Base-by-base conservation (phyloP, 2,329 filamentous ascomycete genomes). In the Aspergillus fumigatiaffinis region DNA sequence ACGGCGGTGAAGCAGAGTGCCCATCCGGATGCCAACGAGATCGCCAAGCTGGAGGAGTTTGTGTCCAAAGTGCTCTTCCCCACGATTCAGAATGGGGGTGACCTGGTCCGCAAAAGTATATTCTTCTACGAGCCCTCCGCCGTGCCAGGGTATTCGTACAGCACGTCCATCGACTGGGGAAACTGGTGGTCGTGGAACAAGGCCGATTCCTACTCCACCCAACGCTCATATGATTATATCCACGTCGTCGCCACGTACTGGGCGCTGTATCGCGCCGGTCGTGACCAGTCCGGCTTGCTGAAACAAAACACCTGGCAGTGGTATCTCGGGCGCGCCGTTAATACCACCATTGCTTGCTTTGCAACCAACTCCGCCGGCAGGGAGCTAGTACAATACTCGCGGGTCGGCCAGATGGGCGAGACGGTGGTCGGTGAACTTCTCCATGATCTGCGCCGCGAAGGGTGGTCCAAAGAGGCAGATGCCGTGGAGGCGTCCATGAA, bases 211-310 rank as follows among this genome's bases (percentile, higher is more conserved):
- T 79, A 79, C 57, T 71, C 71, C 0, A 75, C 79, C 0, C 76
- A 80, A 21, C 75, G 84, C 2, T 82, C 83, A 0, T 86, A 86
- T 60, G 77, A 86, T 61, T 87, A 87, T 59, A 79, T 86, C 2
- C 83, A 86, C 59, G 79, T 83, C 0, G 72, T 79, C 0, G 82
- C 79, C 0, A 73, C 79, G 0, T 86, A 86, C 64, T 87, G 83
- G 83, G 73, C 80, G 0, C 64, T 86, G 48, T 86, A 86, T 59
- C 79, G 82, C 1, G 79, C 80, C 10, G 82, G 79, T 0, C 70
- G 82, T 26, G 76, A 76, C 4, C 80, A 82, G 55, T 80, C 82
- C 0, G 70, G 72, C 0, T 63, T 82, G 1, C 65, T 79, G 1
- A 76, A 71, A 0, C 65, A 69, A 12, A 70, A 78, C 12, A 69